Evolutionary conservation across 1,139 yeast genomes (phyloP).

Genomic region (Candida mesenterica): DNA sequence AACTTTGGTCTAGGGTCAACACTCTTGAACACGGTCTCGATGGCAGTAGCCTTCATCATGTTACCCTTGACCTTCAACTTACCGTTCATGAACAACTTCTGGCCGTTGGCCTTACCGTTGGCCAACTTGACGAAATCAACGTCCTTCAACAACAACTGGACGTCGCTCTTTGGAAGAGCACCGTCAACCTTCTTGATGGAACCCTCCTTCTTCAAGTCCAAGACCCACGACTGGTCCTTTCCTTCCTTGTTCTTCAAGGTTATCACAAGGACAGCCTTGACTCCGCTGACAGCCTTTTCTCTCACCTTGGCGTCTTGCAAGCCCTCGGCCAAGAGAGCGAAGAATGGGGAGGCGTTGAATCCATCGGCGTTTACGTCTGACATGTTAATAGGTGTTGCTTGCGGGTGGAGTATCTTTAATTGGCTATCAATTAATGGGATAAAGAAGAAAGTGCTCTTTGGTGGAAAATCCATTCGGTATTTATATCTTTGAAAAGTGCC

Average conservation of each 20-base stretch:
- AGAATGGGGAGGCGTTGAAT: slow-evolving; percentile 48
- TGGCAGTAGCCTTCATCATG: slow-evolving; percentile 83
- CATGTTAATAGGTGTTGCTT: slow-evolving; percentile 18
- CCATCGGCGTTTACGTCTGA: slow-evolving; percentile 46
- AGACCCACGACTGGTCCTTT: slow-evolving; percentile 62
- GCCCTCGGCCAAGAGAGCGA: slow-evolving; percentile 41
- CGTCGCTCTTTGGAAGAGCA: slow-evolving; percentile 56
- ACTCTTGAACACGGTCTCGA: slow-evolving; percentile 69
- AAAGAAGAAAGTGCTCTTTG: neutral
- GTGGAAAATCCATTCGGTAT: slow-evolving; percentile 8
- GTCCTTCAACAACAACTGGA: slow-evolving; percentile 64
- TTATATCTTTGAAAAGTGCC: slow-evolving; percentile 10
- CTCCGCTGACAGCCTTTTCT: slow-evolving; percentile 46
- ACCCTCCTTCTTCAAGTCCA: slow-evolving; percentile 71
- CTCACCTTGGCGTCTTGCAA: slow-evolving; percentile 39
- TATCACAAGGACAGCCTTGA: slow-evolving; percentile 66
- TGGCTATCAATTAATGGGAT: slow-evolving; percentile 1
- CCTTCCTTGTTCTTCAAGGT: slow-evolving; percentile 70
- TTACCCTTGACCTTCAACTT: slow-evolving; percentile 85
- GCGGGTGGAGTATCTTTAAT: neutral
- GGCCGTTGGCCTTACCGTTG: slow-evolving; percentile 78
- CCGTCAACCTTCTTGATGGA: slow-evolving; percentile 48
- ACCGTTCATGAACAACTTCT: slow-evolving; percentile 80
- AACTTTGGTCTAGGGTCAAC: slow-evolving; percentile 57
- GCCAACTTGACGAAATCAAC: slow-evolving; percentile 67